Evolutionary conservation across 257 asterid genomes (phyloP).

Genomic region (Fraxinus cuspidata): DNA sequence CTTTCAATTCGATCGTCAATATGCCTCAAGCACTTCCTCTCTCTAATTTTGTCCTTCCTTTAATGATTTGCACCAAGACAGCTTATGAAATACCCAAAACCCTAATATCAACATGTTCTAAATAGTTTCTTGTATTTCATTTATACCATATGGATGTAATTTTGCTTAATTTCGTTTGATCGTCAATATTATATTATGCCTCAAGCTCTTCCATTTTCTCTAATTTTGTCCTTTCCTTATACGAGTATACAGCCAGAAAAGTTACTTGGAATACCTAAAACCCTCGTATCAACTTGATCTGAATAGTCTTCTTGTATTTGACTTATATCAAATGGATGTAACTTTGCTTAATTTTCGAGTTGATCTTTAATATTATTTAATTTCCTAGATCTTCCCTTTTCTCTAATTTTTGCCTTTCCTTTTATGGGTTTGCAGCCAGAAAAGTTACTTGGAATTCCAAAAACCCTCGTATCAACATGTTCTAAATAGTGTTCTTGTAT

Average conservation of each 20-base stretch:
- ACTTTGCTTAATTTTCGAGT: background rate
- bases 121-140: background rate
- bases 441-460: background rate
- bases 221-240: background rate
- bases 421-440: background rate
- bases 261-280: background rate
- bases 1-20: background rate
- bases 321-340: background rate
- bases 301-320: background rate
- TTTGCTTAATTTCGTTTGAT: background rate
- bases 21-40: background rate
- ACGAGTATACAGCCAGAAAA: background rate
- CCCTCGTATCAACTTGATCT: background rate
- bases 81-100: background rate
- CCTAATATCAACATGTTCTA: background rate
- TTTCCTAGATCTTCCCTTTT: background rate
- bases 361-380: background rate
- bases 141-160: background rate
- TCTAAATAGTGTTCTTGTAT: constrained; percentile 2
- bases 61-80: background rate
- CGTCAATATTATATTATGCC: background rate
- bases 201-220: background rate
- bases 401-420: background rate
- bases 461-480: background rate
- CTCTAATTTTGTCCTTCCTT: background rate